These are phyloP conservation scores for Mycosarcoma maydis DNA, from an alignment of 1,284 basidiomycete genomes.

Conservation along the genomic window DNA sequence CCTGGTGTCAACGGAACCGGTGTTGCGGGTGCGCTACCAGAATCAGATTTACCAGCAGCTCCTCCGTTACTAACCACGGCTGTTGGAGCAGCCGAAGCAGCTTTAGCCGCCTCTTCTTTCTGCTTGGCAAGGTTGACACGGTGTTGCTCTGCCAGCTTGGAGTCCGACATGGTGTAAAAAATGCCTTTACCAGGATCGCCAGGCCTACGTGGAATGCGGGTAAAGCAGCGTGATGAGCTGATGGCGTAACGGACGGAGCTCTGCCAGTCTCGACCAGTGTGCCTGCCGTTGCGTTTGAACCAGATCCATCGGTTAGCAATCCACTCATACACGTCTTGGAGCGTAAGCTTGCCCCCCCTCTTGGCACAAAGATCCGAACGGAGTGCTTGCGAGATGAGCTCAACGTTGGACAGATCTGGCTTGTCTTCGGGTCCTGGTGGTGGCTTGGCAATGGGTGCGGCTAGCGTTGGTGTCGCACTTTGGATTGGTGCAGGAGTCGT, in stretches of 20 bases:
- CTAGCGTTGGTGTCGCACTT: constrained; percentile 7
- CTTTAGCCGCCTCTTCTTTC: constrained; percentile 49
- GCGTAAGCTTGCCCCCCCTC: constrained; percentile 81
- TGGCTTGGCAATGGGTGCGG: constrained; percentile 21
- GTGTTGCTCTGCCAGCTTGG: constrained; percentile 51
- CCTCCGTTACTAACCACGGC: constrained; percentile 2
- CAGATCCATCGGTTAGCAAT: constrained; percentile 87
- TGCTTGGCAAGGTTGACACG: constrained; percentile 41
- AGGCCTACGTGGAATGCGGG: constrained; percentile 53
- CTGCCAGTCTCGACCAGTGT: constrained; percentile 64
- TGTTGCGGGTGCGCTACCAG: constrained; percentile 4
- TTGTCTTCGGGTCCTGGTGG: constrained; percentile 54
- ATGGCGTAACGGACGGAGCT: constrained; percentile 63
- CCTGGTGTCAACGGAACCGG: neutral
- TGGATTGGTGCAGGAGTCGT: neutral
- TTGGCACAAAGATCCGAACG: constrained; percentile 46
- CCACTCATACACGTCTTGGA: constrained; percentile 92
- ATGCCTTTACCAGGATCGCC: constrained; percentile 64
- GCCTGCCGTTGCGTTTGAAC: constrained; percentile 72
- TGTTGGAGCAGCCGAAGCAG: constrained; percentile 19
- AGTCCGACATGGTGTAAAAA: constrained; percentile 61
- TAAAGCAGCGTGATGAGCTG: constrained; percentile 60
- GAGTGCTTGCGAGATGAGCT: constrained; percentile 62
- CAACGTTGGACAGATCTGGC: constrained; percentile 59
- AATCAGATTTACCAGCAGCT: neutral